Conservation (phyloP, 495 filamentous ascomycete species). For the Penicillium salamii region DNA sequence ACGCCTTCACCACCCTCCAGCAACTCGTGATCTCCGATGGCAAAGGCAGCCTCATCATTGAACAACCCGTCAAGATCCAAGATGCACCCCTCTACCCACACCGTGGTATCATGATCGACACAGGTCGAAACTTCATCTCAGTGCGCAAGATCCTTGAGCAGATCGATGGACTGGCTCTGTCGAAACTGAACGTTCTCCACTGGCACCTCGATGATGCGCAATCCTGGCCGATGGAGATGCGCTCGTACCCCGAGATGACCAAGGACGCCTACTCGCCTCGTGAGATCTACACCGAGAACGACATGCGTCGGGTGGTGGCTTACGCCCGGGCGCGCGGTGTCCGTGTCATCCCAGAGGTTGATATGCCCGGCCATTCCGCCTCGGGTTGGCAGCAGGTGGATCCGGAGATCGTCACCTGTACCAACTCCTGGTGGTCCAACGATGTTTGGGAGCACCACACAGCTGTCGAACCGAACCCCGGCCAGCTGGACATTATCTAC, state of each 20-base stretch:
- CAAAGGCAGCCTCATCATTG: conserved; percentile 43
- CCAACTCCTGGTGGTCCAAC: conserved; percentile 56
- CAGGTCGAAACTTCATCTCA: conserved; percentile 49
- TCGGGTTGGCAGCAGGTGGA: conserved; percentile 56
- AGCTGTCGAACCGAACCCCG: conserved; percentile 54
- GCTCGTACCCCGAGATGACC: conserved; percentile 50
- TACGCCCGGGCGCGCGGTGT: conserved; percentile 48
- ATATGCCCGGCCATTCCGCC: conserved; percentile 51
- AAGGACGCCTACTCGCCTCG: conserved; percentile 51
- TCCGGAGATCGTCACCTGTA: conserved; percentile 48
- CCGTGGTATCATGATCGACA: conserved; percentile 52
- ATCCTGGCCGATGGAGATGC: conserved; percentile 51
- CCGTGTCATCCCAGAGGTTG: conserved; percentile 50
- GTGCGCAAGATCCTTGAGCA: conserved; percentile 49
- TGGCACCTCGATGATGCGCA: conserved; percentile 53
- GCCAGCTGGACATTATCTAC: conserved; percentile 56
- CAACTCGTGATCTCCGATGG: conserved; percentile 51
- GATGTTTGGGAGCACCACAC: conserved; percentile 51
- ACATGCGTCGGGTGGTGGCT: conserved; percentile 41
- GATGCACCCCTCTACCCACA: conserved; percentile 49
- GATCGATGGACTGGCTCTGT: conserved; percentile 49
- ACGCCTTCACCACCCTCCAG: conserved; percentile 58
- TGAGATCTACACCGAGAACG: conserved; percentile 38
- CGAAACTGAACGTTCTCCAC: conserved; percentile 52
- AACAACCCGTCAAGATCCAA: conserved; percentile 47